These are phyloP conservation scores for Neocallimastix lanati DNA, from an alignment of 192 early-diverging fungal species.

Conservation along the genomic window DNA sequence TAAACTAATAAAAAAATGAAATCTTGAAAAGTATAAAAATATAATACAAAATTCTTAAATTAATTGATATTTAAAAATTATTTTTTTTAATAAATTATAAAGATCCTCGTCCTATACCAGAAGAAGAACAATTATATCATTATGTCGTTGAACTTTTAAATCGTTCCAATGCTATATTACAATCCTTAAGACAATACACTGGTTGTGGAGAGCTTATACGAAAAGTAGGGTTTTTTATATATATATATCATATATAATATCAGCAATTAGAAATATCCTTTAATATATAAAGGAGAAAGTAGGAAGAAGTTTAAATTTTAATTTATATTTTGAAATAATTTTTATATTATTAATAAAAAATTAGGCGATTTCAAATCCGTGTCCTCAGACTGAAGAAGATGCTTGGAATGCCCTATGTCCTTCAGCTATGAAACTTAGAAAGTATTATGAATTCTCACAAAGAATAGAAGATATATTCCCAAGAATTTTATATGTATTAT, in stretches of 20 bases:
- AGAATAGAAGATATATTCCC: constrained; percentile 34
- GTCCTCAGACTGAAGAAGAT: constrained; percentile 63
- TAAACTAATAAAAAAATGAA: too few species aligned
- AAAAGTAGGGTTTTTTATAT: too few species aligned
- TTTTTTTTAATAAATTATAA: too few species aligned
- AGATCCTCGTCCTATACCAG: constrained; percentile 30
- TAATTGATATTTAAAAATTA: too few species aligned
- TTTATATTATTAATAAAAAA: too few species aligned
- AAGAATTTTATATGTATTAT: constrained; percentile 23
- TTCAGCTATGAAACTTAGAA: constrained; percentile 53
- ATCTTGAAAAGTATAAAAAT: too few species aligned
- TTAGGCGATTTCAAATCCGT: constrained; percentile 72
- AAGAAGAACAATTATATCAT: constrained; percentile 40
- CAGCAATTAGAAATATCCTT: too few species aligned
- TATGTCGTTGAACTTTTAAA: constrained; percentile 31
- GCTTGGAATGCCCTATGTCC: constrained; percentile 76
- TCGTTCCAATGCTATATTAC: constrained; percentile 27
- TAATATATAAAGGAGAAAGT: too few species aligned
- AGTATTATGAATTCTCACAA: constrained; percentile 64
- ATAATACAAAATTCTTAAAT: too few species aligned
- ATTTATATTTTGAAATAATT: too few species aligned
- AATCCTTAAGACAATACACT: constrained; percentile 33
- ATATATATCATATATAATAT: too few species aligned
- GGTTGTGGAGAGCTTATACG: constrained; percentile 58
- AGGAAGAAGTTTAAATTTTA: too few species aligned